phyloP scores from a whole-genome alignment of 2,329 filamentous ascomycete species.

The Ceratocystis diversiconidia region DNA sequence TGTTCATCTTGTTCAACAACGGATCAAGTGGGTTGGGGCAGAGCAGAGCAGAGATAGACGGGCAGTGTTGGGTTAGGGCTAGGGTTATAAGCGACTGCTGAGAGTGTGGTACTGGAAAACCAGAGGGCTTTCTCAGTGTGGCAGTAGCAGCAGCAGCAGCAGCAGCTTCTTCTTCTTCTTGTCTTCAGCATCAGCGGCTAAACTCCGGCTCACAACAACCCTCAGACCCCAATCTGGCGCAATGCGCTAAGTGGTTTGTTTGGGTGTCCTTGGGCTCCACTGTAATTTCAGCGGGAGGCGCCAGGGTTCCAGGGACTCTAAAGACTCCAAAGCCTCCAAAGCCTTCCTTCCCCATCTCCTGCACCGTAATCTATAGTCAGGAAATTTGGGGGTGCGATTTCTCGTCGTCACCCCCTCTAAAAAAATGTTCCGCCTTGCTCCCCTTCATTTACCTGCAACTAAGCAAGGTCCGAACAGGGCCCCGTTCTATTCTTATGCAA shows the following conservation, averaged over 20 bases:
- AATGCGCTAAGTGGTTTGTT: not conserved
- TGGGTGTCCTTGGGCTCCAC: not conserved
- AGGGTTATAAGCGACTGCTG: not conserved
- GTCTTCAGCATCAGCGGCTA: not conserved
- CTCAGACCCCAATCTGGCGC: not conserved
- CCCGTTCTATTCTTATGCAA: slow-evolving; percentile 5
- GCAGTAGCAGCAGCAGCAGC: no score
- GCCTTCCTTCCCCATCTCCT: not conserved
- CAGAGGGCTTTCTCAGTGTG: not conserved
- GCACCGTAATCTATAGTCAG: not conserved
- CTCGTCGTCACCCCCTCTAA: not conserved
- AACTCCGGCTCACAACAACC: not conserved
- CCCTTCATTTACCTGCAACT: slow-evolving; percentile 2
- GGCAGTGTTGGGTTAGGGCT: not conserved
- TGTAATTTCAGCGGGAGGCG: slow-evolving; percentile 1
- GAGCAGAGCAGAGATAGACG: not conserved
- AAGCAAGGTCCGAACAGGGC: not conserved
- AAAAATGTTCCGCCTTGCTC: not conserved
- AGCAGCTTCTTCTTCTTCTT: not conserved
- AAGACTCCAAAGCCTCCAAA: not conserved
- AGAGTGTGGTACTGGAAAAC: not conserved
- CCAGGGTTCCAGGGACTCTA: not conserved
- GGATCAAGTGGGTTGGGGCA: no score
- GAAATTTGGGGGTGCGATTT: not conserved
- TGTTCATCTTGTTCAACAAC: not conserved